Evolutionary conservation across 2,329 filamentous ascomycete genomes (phyloP).

Genomic region (Arthrocladium fulminans): DNA sequence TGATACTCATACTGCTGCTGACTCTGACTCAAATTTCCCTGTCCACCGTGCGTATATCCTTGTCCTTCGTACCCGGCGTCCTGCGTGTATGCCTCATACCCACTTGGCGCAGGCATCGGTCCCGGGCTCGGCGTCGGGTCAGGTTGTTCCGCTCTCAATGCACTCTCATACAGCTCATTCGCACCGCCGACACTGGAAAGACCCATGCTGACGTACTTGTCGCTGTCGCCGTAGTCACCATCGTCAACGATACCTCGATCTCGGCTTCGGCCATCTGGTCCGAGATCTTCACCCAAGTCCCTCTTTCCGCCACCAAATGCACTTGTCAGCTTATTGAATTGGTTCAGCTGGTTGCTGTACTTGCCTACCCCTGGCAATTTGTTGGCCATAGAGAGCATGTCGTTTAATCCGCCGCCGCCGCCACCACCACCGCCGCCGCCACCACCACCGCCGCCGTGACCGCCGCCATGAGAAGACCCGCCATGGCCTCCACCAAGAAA

Average conservation of each 20-base stretch:
- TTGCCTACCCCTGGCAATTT: slow-evolving; percentile 20
- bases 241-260: slow-evolving; percentile 6
- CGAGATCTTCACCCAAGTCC: slow-evolving; percentile 12
- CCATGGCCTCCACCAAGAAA: neutral
- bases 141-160: neutral
- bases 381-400: slow-evolving; percentile 18
- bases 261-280: neutral
- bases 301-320: slow-evolving; percentile 11
- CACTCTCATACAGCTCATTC: slow-evolving; percentile 6
- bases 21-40: neutral
- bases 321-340: slow-evolving; percentile 20
- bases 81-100: slow-evolving; percentile 4
- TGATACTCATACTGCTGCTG: neutral
- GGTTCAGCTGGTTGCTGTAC: slow-evolving; percentile 16
- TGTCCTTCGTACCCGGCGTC: slow-evolving; percentile 5
- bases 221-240: slow-evolving; percentile 9
- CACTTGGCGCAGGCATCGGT: slow-evolving; percentile 2
- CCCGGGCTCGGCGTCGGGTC: slow-evolving; percentile 3
- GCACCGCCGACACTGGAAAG: slow-evolving; percentile 1
- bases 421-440: slow-evolving; percentile 3
- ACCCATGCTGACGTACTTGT: slow-evolving; percentile 3
- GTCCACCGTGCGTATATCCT: neutral
- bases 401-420: slow-evolving; percentile 15
- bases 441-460: neutral
- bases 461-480: neutral